Evolutionary conservation across 2,329 filamentous ascomycete species (phyloP).

Genomic region (Microcyclospora pomicola): DNA sequence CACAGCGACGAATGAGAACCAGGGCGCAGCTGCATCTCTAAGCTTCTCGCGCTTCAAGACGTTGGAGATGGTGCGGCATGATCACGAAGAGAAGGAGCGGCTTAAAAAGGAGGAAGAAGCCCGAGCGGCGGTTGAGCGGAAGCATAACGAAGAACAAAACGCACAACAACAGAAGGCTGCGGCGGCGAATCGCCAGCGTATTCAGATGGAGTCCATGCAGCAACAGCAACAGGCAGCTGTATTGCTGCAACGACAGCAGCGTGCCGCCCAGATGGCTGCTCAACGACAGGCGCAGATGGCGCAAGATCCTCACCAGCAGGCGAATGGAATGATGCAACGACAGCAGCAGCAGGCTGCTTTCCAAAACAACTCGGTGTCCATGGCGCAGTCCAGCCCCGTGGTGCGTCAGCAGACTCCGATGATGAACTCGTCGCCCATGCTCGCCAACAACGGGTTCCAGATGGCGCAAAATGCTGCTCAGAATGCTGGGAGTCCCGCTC

Average conservation of each 20-base stretch:
- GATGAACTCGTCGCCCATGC: constrained; percentile 32
- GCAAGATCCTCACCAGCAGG: constrained; percentile 24
- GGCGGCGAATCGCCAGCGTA: neutral
- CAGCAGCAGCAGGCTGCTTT: constrained; percentile 27
- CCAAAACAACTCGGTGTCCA: constrained; percentile 29
- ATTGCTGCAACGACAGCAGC: constrained; percentile 11
- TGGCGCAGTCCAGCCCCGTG: constrained; percentile 49
- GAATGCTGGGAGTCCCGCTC: constrained; percentile 49
- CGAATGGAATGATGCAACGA: constrained; percentile 22
- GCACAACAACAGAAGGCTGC: constrained; percentile 24
- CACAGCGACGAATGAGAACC: constrained; percentile 58
- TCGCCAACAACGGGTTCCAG: constrained; percentile 29
- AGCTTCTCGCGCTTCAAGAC: constrained; percentile 89
- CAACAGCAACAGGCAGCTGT: constrained; percentile 14
- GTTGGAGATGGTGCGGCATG: constrained; percentile 57
- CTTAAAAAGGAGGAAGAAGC: constrained; percentile 44
- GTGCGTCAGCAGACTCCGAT: constrained; percentile 33
- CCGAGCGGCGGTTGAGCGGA: constrained; percentile 21
- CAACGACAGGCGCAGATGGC: constrained; percentile 10
- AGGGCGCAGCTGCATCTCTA: constrained; percentile 53
- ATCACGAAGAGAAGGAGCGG: constrained; percentile 44
- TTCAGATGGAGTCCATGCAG: constrained; percentile 14
- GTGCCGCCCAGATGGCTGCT: constrained; percentile 15
- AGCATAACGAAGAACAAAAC: constrained; percentile 38
- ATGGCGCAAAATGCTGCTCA: constrained; percentile 51